Conservation (phyloP, 2,329 filamentous ascomycete species). For the Sordariomycetes sp. region DNA sequence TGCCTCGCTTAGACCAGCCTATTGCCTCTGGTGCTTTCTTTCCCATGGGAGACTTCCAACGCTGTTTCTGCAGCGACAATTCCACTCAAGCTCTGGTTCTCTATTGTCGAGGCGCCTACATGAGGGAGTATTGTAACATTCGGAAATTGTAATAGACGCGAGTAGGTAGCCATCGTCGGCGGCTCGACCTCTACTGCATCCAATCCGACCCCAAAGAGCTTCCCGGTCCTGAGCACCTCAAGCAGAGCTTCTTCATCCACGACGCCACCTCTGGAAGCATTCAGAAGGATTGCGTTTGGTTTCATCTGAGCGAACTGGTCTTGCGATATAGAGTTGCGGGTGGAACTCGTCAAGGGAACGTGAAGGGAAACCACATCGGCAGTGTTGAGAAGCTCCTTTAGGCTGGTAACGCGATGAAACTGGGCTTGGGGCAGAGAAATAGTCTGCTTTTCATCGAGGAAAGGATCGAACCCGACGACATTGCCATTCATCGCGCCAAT, state of each 20-base stretch:
- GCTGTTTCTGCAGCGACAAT: conserved; percentile 8
- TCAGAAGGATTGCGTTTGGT: conserved; percentile 14
- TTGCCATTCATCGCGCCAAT: conserved; percentile 17
- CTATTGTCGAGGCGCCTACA: conserved; percentile 28
- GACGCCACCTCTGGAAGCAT: conserved; percentile 21
- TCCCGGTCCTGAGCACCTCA: conserved; percentile 16
- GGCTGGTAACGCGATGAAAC: conserved; percentile 9
- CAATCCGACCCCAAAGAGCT: conserved; percentile 23
- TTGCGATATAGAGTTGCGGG: conserved; percentile 16
- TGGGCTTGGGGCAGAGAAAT: conserved; percentile 16
- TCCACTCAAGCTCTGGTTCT: conserved; percentile 13
- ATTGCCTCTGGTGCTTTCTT: neutral
- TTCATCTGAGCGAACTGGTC: conserved; percentile 10
- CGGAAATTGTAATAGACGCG: conserved; percentile 14
- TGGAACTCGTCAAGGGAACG: conserved; percentile 18
- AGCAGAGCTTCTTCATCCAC: conserved; percentile 23
- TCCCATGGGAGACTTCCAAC: neutral
- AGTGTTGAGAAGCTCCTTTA: conserved; percentile 16
- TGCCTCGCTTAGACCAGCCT: neutral
- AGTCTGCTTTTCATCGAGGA: conserved; percentile 15
- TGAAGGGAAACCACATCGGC: conserved; percentile 22
- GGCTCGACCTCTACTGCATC: conserved; percentile 22
- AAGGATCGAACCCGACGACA: conserved; percentile 21
- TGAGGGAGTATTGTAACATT: conserved; percentile 29
- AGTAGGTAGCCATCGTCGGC: conserved; percentile 16